phyloP scores from a whole-genome alignment of 2,329 filamentous ascomycete genomes.

The Monosporascus sp. region DNA sequence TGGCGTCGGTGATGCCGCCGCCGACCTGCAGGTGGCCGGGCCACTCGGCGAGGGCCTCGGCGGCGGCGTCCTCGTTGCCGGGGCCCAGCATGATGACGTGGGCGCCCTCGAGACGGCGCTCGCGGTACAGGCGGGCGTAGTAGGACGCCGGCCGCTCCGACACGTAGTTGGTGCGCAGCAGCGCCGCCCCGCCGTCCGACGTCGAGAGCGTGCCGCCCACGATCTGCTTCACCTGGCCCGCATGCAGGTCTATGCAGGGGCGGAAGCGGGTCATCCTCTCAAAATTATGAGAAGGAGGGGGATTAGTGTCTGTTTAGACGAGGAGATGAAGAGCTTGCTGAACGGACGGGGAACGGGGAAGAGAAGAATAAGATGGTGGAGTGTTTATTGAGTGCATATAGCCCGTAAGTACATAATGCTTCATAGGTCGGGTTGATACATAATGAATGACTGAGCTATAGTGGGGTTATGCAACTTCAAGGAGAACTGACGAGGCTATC shows the following conservation, averaged over 20 bases:
- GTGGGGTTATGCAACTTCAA: background rate
- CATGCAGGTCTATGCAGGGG: slow-evolving; percentile 94
- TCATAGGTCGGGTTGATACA: background rate
- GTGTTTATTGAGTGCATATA: too few relatives aligned
- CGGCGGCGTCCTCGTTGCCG: slow-evolving; percentile 76
- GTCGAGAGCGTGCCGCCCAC: slow-evolving; percentile 83
- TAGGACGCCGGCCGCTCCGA: slow-evolving; percentile 76
- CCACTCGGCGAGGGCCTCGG: slow-evolving; percentile 74
- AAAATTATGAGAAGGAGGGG: background rate
- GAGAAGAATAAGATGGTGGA: too few relatives aligned
- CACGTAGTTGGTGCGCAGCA: slow-evolving; percentile 85
- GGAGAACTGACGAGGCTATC: background rate
- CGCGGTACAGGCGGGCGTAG: slow-evolving; percentile 77
- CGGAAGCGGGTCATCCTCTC: slow-evolving; percentile 80
- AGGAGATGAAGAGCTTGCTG: too few relatives aligned
- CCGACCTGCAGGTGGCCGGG: slow-evolving; percentile 79
- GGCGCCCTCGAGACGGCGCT: slow-evolving; percentile 68
- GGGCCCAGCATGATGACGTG: slow-evolving; percentile 97
- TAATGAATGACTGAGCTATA: background rate
- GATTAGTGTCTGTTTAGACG: background rate
- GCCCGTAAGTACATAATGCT: background rate
- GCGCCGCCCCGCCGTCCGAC: background rate
- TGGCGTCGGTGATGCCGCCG: slow-evolving; percentile 84
- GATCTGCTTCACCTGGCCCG: slow-evolving; percentile 98
- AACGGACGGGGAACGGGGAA: too few relatives aligned